A percentile compares a stretch with the other conserved stretches of the same genome.
Conservation (phyloP, 768 basidiomycete species). For the Macrolepiota fuliginosa region DNA sequence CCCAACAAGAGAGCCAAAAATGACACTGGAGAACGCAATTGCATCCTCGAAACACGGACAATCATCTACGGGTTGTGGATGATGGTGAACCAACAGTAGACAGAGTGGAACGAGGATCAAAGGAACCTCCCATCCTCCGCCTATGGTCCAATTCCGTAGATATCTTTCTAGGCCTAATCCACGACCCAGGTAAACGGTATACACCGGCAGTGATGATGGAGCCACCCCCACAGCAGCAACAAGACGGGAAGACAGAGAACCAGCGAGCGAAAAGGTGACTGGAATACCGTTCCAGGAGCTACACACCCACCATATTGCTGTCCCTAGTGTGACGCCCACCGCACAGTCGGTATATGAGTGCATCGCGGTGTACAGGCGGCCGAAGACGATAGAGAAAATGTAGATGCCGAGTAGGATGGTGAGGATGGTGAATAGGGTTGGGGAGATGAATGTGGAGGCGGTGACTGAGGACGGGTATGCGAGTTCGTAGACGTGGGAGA, state of each 20-base stretch:
- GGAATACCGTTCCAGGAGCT: constrained; percentile 43
- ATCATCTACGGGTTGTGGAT: constrained; percentile 93
- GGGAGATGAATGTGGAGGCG: constrained; percentile 39
- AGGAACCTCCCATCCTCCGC: constrained; percentile 55
- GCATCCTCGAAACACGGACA: constrained; percentile 99
- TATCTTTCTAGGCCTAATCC: constrained; percentile 35
- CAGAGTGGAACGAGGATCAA: constrained; percentile 58
- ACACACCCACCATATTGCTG: constrained; percentile 62
- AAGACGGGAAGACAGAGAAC: constrained; percentile 18
- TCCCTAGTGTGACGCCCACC: constrained; percentile 63
- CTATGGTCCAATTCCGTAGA: constrained; percentile 33
- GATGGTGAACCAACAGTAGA: constrained; percentile 77
- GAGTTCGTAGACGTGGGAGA: constrained; percentile 53
- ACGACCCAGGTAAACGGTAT: constrained; percentile 32
- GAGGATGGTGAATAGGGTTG: constrained; percentile 37
- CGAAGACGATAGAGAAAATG: constrained; percentile 70
- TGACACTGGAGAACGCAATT: constrained; percentile 86
- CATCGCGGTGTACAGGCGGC: constrained; percentile 86
- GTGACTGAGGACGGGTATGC: constrained; percentile 28
- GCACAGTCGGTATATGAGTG: constrained; percentile 79
- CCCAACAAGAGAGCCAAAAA: constrained; percentile 68
- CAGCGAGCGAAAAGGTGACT: constrained; percentile 27
- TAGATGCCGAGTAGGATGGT: constrained; percentile 53
- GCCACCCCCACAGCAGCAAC: not conserved
- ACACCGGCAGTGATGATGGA: constrained; percentile 20